phyloP scores from a whole-genome alignment of 129 eudicot species.

The Flaveria trinervia region DNA sequence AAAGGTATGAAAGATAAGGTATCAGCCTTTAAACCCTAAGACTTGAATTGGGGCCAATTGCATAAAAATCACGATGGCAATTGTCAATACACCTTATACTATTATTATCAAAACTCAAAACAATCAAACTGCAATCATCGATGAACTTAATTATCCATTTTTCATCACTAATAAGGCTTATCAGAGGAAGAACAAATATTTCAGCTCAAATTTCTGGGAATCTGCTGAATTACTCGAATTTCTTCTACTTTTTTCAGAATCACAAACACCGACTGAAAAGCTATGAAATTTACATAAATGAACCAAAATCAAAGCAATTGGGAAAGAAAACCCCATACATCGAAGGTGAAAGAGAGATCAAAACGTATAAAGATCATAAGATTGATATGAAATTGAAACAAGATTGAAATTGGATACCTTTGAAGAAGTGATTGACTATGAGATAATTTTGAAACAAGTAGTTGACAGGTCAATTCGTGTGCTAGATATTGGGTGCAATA shows the following conservation, averaged over 20 bases:
- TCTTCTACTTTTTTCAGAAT: conserved; percentile 14
- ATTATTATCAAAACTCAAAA: background rate
- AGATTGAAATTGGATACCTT: conserved; percentile 19
- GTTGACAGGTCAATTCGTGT: background rate
- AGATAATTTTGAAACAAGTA: conserved; percentile 10
- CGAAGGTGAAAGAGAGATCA: background rate
- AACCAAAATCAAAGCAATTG: conserved; percentile 24
- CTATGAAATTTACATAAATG: background rate
- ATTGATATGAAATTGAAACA: conserved; percentile 8
- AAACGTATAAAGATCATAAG: conserved; percentile 6
- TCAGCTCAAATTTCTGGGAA: background rate
- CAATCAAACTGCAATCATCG: background rate
- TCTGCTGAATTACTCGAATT: background rate
- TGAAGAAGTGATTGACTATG: conserved; percentile 28
- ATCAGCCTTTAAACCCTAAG: conserved; percentile 15
- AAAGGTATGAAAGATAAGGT: background rate
- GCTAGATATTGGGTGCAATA: too few relatives aligned
- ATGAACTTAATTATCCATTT: background rate
- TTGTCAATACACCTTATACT: background rate
- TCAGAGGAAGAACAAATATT: background rate
- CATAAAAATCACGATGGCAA: background rate
- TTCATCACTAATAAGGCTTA: background rate
- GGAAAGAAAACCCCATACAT: conserved; percentile 7
- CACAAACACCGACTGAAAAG: background rate
- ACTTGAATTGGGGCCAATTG: conserved; percentile 6